Conservation (phyloP, 2,329 filamentous ascomycete genomes). For the Fusarium ramigenum region DNA sequence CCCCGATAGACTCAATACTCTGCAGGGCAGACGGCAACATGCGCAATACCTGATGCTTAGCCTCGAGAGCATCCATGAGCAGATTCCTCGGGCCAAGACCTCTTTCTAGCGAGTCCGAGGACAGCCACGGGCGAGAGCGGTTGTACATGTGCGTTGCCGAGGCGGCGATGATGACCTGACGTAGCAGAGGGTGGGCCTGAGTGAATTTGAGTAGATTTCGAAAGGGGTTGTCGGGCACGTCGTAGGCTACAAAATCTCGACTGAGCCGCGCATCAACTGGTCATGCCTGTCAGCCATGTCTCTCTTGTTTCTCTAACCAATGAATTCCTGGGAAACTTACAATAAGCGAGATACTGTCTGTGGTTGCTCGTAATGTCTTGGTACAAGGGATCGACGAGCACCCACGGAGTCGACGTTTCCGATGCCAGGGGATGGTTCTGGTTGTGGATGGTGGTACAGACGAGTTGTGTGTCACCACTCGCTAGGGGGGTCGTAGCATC, state of each 20-base stretch:
- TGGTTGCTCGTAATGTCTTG: slow-evolving; percentile 64
- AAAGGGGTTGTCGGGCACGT: slow-evolving; percentile 59
- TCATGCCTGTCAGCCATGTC: slow-evolving; percentile 31
- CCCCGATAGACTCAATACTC: slow-evolving; percentile 49
- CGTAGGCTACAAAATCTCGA: slow-evolving; percentile 60
- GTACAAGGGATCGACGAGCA: slow-evolving; percentile 55
- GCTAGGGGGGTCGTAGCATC: slow-evolving; percentile 27
- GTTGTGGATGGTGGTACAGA: slow-evolving; percentile 36
- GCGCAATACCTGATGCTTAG: slow-evolving; percentile 56
- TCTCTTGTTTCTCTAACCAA: slow-evolving; percentile 10
- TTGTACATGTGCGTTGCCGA: slow-evolving; percentile 60
- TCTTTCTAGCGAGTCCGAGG: slow-evolving; percentile 39
- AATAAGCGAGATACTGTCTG: slow-evolving; percentile 54
- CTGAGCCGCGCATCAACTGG: slow-evolving; percentile 61
- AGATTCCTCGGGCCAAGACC: slow-evolving; percentile 43
- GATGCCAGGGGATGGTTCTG: slow-evolving; percentile 28
- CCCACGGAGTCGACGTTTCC: slow-evolving; percentile 47
- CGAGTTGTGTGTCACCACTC: slow-evolving; percentile 42
- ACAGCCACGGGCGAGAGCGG: slow-evolving; percentile 48
- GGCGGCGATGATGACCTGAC: slow-evolving; percentile 58
- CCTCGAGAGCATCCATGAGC: slow-evolving; percentile 55
- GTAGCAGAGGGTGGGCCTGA: slow-evolving; percentile 53
- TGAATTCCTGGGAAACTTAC: slow-evolving; percentile 42
- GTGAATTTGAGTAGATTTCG: slow-evolving; percentile 56
- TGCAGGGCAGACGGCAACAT: slow-evolving; percentile 54